Base-by-base conservation (phyloP, 83 land plant species). In the Picea mariana region DNA sequence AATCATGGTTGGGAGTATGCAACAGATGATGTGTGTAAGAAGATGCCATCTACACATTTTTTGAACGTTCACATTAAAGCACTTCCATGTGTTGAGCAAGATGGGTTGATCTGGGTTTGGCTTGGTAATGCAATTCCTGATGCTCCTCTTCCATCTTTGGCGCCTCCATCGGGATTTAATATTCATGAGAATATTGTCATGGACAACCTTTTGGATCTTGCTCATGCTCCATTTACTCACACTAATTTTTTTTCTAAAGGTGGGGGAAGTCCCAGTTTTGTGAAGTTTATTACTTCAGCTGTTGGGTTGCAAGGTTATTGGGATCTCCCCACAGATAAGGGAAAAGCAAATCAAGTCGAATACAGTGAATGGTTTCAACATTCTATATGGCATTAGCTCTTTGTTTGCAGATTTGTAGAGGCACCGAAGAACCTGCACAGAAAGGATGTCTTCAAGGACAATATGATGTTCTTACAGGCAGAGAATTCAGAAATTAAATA, bases 1-100 rank as follows among this genome's bases (percentile, higher is more conserved):
- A 95, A 96, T 76, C 99, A 96, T 82, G 99, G 99, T n/a, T 97
- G 99, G 99, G 98, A 92, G 81, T 97, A 95, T 83, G 67, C 93
- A 61, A 95, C 98, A 2, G 92, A 90, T 87, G 99, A 97, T 13
- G 88, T 82, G 81, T 97, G 99, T 81, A 91, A 95, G 90, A 97
- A 96, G 87, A 97, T 97, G 99, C 98, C 99, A 42, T 97, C 98
- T 4, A 95, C 99, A 11, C 83, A 82, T 67, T 83, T 88, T 66
- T 82, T 92, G 62, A 81, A 91, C 80, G 92, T 96, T n/a, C 89
- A 86, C 62, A 91, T 97, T 38, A 87, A 82, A 20, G 90, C 99
- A 16, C 79, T 94, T n/a, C 99, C 99, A 24, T 97, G 99, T 80
- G 87, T 95, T 55, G 98, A 95, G 83, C 85, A 94, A 68, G 99